Percentiles rank a stretch among this genome's conserved stretches.
phyloP scores from a whole-genome alignment of 208 protist species.

The Trypanosomatidae sp. region DNA sequence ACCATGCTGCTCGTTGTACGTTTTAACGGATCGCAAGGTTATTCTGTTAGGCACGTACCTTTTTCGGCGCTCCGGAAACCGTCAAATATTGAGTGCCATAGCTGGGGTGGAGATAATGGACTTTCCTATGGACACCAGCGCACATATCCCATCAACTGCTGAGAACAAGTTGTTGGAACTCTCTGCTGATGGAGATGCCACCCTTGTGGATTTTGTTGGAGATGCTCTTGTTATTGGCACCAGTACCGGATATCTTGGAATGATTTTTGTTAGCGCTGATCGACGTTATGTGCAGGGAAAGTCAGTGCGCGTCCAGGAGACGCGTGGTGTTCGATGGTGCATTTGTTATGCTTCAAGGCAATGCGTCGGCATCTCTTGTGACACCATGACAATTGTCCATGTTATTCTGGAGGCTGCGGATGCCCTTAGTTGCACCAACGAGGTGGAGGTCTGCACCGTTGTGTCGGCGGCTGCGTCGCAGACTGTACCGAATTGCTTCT shows the following conservation, averaged over 20 bases:
- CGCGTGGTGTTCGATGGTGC: conserved; percentile 11
- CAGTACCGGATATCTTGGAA: conserved; percentile 18
- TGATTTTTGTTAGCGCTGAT: conserved; percentile 17
- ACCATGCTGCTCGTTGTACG: conserved; percentile 23
- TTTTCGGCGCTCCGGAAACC: conserved; percentile 16
- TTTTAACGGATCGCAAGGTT: conserved; percentile 12
- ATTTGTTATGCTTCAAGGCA: background rate
- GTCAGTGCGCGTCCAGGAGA: conserved; percentile 5
- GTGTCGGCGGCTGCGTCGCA: conserved; percentile 3
- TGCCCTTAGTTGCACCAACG: background rate
- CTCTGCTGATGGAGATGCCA: conserved; percentile 9
- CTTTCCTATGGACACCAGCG: conserved; percentile 5
- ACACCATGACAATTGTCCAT: background rate
- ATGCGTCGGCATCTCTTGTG: conserved; percentile 13
- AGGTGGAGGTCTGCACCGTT: background rate
- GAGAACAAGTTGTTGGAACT: conserved; percentile 5
- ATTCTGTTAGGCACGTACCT: conserved; percentile 26
- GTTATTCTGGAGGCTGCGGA: background rate
- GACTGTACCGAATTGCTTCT: conserved; percentile 4
- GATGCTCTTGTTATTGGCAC: conserved; percentile 27
- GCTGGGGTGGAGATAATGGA: conserved; percentile 25
- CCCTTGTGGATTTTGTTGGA: conserved; percentile 25
- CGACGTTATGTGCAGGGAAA: conserved; percentile 4
- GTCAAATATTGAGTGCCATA: conserved; percentile 32
- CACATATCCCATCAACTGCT: background rate